These are phyloP conservation scores for Saposhnikovia divaricata DNA, from an alignment of 129 eudicot species.

Conservation along the genomic window DNA sequence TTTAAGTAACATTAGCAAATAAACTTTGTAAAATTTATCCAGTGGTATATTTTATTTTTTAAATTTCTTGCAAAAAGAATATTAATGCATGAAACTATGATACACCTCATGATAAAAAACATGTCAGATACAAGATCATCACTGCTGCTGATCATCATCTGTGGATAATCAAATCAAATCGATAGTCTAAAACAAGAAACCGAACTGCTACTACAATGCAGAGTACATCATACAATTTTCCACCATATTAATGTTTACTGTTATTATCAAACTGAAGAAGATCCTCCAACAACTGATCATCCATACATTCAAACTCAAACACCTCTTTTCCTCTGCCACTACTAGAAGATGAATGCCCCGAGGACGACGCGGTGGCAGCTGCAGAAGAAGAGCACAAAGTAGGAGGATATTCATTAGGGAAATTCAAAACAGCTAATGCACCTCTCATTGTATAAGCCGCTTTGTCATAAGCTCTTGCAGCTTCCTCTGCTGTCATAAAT, in stretches of 20 bases:
- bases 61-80: too few relatives aligned
- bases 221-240: not conserved
- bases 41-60: too few relatives aligned
- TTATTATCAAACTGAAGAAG: constrained; percentile 32
- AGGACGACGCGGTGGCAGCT: not conserved
- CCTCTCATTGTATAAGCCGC: constrained; percentile 23
- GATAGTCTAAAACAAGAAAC: not conserved
- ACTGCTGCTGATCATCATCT: not conserved
- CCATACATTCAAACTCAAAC: constrained; percentile 43
- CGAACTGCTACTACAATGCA: not conserved
- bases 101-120: not conserved
- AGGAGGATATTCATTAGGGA: constrained; percentile 19
- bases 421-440: constrained; percentile 14
- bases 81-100: not conserved
- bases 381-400: not conserved
- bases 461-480: constrained; percentile 21
- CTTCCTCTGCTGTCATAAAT: constrained; percentile 22
- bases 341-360: not conserved
- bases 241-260: not conserved
- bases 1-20: too few relatives aligned
- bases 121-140: constrained; percentile 2
- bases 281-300: constrained; percentile 42
- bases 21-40: too few relatives aligned
- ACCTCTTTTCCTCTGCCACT: constrained; percentile 23
- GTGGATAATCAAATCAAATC: not conserved